phyloP scores from a whole-genome alignment of 805 yeast species.

The Lipomyces anomalus region DNA sequence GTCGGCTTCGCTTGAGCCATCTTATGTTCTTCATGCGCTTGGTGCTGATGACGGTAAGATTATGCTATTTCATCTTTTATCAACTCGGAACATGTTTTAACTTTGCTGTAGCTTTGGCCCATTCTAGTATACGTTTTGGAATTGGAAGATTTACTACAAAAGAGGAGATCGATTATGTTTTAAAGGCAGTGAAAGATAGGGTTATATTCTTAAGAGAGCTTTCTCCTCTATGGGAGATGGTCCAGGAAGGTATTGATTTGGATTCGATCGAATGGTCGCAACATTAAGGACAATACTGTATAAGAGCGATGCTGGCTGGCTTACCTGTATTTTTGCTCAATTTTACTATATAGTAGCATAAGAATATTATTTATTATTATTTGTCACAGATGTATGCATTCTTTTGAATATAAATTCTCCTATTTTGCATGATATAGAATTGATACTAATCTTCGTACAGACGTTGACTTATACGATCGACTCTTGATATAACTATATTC shows the following conservation, averaged over 20 bases:
- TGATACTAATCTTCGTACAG: too few relatives aligned
- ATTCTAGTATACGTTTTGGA: constrained; percentile 96
- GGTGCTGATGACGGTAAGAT: constrained; percentile 97
- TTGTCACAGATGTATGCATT: too few relatives aligned
- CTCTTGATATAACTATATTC: too few relatives aligned
- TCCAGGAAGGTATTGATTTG: constrained; percentile 94
- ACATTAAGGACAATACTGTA: constrained; percentile 51
- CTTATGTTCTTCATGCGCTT: constrained; percentile 90
- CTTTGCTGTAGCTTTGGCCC: constrained; percentile 98
- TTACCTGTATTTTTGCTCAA: too few relatives aligned
- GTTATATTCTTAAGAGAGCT: constrained; percentile 87
- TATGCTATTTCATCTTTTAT: too few relatives aligned
- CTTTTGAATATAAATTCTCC: too few relatives aligned
- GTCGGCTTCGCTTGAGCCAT: constrained; percentile 95
- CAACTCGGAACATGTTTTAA: too few relatives aligned
- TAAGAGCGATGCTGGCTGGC: too few relatives aligned
- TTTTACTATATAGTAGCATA: too few relatives aligned
- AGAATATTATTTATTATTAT: too few relatives aligned
- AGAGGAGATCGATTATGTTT: constrained; percentile 89
- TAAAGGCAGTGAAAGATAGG: constrained; percentile 80
- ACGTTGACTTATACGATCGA: too few relatives aligned
- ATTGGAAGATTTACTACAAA: constrained; percentile 96
- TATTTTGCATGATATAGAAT: too few relatives aligned
- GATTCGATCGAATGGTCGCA: constrained; percentile 97
- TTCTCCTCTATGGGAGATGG: constrained; percentile 98